Evolutionary conservation across 2,329 filamentous ascomycete genomes (phyloP).

Genomic region (Aspergillus sp.): DNA sequence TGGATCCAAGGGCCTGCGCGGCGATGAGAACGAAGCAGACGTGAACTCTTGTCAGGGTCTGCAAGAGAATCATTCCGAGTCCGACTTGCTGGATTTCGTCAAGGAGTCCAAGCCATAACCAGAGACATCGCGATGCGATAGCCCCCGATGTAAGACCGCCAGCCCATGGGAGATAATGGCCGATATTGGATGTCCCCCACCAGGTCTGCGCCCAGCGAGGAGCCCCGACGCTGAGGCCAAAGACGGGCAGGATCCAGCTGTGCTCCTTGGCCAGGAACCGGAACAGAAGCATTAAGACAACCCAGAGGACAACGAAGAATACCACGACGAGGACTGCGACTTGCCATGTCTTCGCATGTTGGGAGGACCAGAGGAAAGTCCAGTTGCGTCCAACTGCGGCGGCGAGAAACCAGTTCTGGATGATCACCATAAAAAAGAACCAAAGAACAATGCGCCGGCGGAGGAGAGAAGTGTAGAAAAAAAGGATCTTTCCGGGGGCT

Average conservation of each 20-base stretch:
- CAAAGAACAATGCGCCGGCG: constrained; percentile 66
- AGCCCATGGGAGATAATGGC: constrained; percentile 63
- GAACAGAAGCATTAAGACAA: constrained; percentile 46
- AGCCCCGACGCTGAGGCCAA: constrained; percentile 64
- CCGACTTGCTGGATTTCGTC: constrained; percentile 66
- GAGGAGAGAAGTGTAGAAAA: constrained; percentile 63
- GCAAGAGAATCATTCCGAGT: constrained; percentile 66
- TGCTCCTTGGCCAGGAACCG: constrained; percentile 61
- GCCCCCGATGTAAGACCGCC: constrained; percentile 55
- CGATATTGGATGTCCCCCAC: constrained; percentile 63
- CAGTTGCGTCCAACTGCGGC: constrained; percentile 68
- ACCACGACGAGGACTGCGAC: constrained; percentile 52
- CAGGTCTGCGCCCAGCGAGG: constrained; percentile 69
- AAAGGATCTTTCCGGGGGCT: constrained; percentile 62
- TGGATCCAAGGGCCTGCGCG: constrained; percentile 62
- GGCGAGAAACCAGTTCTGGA: constrained; percentile 68
- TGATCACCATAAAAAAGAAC: constrained; percentile 64
- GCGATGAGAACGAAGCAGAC: constrained; percentile 61
- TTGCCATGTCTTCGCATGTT: constrained; percentile 57
- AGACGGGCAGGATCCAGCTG: constrained; percentile 66
- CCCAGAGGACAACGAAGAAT: constrained; percentile 59
- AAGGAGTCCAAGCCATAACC: constrained; percentile 67
- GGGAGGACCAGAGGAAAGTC: constrained; percentile 62
- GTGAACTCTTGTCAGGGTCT: constrained; percentile 65
- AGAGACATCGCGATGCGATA: constrained; percentile 57